A percentile compares a stretch with the other conserved stretches of the same genome.
Evolutionary conservation across 2,329 filamentous ascomycete species (phyloP).

Genomic region (Verticillium klebahnii): DNA sequence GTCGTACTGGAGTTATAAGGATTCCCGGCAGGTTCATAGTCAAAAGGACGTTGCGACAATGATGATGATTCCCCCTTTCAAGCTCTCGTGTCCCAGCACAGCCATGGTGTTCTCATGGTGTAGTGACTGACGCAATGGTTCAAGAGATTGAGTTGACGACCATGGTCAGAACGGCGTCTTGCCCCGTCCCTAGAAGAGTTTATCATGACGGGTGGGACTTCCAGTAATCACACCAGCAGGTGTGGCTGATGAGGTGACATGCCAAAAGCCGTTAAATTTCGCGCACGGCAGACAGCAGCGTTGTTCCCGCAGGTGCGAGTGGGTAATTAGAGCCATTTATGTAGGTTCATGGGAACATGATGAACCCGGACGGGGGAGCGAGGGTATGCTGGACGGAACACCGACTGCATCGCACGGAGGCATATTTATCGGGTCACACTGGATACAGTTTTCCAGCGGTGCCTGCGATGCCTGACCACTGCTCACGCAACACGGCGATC

Average conservation of each 20-base stretch:
- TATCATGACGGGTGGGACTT: neutral
- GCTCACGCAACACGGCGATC: neutral
- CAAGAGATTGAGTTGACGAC: neutral
- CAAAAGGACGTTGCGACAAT: neutral
- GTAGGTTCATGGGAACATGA: neutral
- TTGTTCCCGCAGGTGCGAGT: neutral
- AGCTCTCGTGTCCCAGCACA: neutral
- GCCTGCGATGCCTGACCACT: neutral
- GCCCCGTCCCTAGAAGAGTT: neutral
- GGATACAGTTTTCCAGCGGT: neutral
- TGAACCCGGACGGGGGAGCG: neutral
- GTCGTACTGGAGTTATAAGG: neutral
- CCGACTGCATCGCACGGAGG: neutral
- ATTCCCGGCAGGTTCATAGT: slow-evolving; percentile 1
- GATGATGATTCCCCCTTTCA: slow-evolving; percentile 1
- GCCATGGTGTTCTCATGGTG: neutral
- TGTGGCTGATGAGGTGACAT: neutral
- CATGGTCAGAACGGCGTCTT: neutral
- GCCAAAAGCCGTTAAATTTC: neutral
- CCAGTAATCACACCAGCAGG: neutral
- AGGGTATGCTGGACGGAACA: neutral
- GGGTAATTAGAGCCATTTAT: neutral
- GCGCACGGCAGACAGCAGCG: neutral
- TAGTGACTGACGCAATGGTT: neutral
- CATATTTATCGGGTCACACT: neutral